Conservation (phyloP, 2,329 filamentous ascomycete genomes). For the Dendrostoma leiphaemia region DNA sequence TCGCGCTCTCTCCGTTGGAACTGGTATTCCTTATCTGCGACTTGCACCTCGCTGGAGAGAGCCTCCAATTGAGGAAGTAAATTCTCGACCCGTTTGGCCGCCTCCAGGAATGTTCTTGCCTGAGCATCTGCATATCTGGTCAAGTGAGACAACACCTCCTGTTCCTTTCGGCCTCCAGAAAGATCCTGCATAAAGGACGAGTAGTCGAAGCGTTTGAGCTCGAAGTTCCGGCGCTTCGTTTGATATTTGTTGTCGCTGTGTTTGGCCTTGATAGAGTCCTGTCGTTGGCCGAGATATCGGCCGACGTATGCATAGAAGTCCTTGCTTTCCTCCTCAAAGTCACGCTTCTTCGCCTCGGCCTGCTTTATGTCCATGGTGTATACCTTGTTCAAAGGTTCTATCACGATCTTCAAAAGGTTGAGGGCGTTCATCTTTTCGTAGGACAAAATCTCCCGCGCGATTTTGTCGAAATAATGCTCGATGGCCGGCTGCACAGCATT, state of each 20-base stretch:
- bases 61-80: slow-evolving; percentile 89
- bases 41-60: slow-evolving; percentile 80
- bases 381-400: slow-evolving; percentile 87
- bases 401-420: slow-evolving; percentile 89
- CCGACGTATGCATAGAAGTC: slow-evolving; percentile 97
- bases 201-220: slow-evolving; percentile 97
- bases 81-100: slow-evolving; percentile 82
- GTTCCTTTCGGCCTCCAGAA: slow-evolving; percentile 97
- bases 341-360: slow-evolving; percentile 92
- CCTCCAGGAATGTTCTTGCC: slow-evolving; percentile 75
- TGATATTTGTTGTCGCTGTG: slow-evolving; percentile 98
- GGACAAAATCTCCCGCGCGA: slow-evolving; percentile 80
- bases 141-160: slow-evolving; percentile 90
- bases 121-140: slow-evolving; percentile 93
- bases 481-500: slow-evolving; percentile 96
- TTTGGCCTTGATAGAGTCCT: slow-evolving; percentile 96
- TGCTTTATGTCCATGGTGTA: slow-evolving; percentile 98
- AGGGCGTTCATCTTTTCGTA: slow-evolving; percentile 83
- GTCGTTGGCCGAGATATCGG: slow-evolving; percentile 91
- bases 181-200: slow-evolving; percentile 99
- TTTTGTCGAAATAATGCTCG: slow-evolving; percentile 98
- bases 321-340: slow-evolving; percentile 98
- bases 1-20: slow-evolving; percentile 93
- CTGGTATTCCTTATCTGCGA: slow-evolving; percentile 95
- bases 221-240: slow-evolving; percentile 87